Evolutionary conservation across 2,329 filamentous ascomycete genomes (phyloP).

Genomic region (Neonectria hederae): DNA sequence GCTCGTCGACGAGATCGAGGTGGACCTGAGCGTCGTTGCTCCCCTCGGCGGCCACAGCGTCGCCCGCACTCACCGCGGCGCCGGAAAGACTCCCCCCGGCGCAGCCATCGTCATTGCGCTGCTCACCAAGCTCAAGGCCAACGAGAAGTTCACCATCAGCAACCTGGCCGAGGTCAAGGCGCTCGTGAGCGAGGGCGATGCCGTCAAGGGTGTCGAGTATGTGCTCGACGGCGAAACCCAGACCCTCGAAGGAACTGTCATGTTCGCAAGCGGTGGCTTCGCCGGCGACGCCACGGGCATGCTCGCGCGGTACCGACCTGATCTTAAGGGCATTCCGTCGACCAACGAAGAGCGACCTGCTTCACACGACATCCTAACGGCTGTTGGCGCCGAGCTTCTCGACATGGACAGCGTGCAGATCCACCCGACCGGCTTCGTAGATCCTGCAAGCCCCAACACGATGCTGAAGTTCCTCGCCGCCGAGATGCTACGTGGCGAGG

Average conservation of each 20-base stretch:
- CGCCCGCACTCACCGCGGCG: constrained; percentile 59
- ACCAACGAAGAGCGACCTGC: constrained; percentile 69
- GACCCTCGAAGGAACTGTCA: constrained; percentile 57
- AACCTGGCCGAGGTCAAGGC: constrained; percentile 63
- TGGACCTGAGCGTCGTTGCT: constrained; percentile 68
- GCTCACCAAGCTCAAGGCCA: constrained; percentile 59
- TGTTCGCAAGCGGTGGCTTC: constrained; percentile 71
- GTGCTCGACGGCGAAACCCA: constrained; percentile 47
- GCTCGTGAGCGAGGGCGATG: constrained; percentile 50
- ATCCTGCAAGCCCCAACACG: constrained; percentile 56
- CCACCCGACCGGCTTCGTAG: constrained; percentile 72
- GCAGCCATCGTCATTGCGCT: constrained; percentile 66
- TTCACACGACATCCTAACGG: constrained; percentile 56
- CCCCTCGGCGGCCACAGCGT: constrained; percentile 68
- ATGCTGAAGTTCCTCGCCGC: constrained; percentile 70
- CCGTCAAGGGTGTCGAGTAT: constrained; percentile 64
- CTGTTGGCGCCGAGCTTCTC: constrained; percentile 54
- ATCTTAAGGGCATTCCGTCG: constrained; percentile 67
- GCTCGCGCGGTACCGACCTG: constrained; percentile 64
- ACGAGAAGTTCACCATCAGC: constrained; percentile 60
- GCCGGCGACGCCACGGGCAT: constrained; percentile 68
- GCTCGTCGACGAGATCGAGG: constrained; percentile 64
- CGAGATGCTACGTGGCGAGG: constrained; percentile 70
- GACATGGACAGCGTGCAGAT: constrained; percentile 69
- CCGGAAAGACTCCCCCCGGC: constrained; percentile 65